Base-by-base conservation (phyloP, 192 early-diverging fungal species). In the Coemansia sp. region DNA sequence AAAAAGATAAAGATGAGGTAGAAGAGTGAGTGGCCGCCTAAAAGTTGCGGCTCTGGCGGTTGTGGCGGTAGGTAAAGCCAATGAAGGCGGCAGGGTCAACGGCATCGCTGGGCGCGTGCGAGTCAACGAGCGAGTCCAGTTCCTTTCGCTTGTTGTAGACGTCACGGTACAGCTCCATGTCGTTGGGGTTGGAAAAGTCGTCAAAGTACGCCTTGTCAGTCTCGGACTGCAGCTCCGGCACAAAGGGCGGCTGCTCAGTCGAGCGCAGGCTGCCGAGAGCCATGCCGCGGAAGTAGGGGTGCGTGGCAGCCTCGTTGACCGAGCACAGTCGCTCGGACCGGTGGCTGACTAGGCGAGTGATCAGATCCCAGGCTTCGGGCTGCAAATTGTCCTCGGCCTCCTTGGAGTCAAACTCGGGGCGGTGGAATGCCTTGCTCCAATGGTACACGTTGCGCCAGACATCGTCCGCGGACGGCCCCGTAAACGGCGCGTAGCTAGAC, bases 161-260 rank as follows among this genome's bases (percentile, higher is more conserved):
- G 38, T 81, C 83, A 55, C 72, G 68, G 62, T 85, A 82, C 15
- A 80, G 68, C 36, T 78, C 70, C 83, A 81, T 82, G 56, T 82
- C 83, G 17, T 80, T 77, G 38, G 81, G 83, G 47, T 85, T 81
- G 15, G 79, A 79, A 55, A 84, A 84, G 63, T 84, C 85, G 53
- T 90, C 89, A 80, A 91, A 91, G 72, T 92, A 92, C 27, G 86
- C 85, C 45, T 88, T 90, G 67, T 92, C 90, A 25, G 84, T 83
- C 29, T 80, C 77, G n/a, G 85, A 82, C 41, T 74, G 71, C 19
- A 88, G 79, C 56, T 80, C 81, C 2, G 90, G 90, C 14, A 90
- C 80, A 57, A 92, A 91, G 9, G 86, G 87, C 13, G 90, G 83
- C 17, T 80, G 75, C 58, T 83, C 79, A 35, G 82, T 79, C 14